phyloP scores from a whole-genome alignment of 2,329 filamentous ascomycete genomes.

The Talaromyces marneffei region DNA sequence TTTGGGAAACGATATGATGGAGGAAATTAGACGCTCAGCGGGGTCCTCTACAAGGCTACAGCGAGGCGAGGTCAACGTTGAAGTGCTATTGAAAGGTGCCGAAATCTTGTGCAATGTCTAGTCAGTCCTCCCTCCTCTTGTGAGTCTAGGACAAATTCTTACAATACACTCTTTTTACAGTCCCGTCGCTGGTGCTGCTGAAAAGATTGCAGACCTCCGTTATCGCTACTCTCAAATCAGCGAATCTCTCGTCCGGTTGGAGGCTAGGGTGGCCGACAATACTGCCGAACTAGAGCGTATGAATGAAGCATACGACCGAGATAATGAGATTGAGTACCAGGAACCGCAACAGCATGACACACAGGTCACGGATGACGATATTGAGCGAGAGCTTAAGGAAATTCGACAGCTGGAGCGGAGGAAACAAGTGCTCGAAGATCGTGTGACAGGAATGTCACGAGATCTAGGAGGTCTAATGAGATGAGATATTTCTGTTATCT shows the following conservation, averaged over 20 bases:
- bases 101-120: conserved; percentile 90
- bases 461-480: conserved; percentile 59
- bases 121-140: conserved; percentile 35
- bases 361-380: conserved; percentile 39
- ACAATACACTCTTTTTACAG: conserved; percentile 28
- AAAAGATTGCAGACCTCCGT: conserved; percentile 68
- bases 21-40: conserved; percentile 61
- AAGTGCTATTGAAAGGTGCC: conserved; percentile 75
- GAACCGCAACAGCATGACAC: conserved; percentile 19
- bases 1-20: conserved; percentile 78
- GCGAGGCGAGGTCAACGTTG: conserved; percentile 73
- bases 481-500: conserved; percentile 26
- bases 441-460: conserved; percentile 62
- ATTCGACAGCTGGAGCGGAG: conserved; percentile 58
- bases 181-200: conserved; percentile 69
- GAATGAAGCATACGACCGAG: conserved; percentile 57
- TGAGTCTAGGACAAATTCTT: neutral
- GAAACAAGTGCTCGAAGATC: conserved; percentile 57
- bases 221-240: conserved; percentile 64
- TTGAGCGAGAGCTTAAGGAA: conserved; percentile 46
- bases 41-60: conserved; percentile 49
- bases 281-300: conserved; percentile 65
- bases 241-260: conserved; percentile 72
- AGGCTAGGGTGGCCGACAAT: conserved; percentile 72
- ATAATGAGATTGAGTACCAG: conserved; percentile 46